Conservation (phyloP, 2,329 filamentous ascomycete species). For the Eutypa lata region DNA sequence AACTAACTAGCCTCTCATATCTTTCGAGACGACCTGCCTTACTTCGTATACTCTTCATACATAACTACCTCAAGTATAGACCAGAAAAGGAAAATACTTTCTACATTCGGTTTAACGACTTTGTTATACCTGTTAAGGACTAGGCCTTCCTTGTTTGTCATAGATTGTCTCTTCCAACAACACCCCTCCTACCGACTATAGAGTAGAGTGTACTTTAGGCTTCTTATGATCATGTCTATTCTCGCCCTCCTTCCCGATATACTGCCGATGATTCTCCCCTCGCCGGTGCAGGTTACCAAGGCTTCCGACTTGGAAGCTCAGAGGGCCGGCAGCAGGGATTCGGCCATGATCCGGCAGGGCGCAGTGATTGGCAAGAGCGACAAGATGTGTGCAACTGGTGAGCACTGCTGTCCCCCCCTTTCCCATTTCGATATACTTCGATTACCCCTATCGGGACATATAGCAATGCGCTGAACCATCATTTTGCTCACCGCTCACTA, state of each 20-base stretch:
- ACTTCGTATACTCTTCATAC: too few species aligned
- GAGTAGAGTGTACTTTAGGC: too few species aligned
- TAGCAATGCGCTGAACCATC: not conserved
- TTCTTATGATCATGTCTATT: slow-evolving; percentile 43
- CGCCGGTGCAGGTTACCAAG: slow-evolving; percentile 54
- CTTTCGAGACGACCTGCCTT: too few species aligned
- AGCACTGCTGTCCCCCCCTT: slow-evolving; percentile 27
- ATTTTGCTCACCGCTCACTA: not conserved
- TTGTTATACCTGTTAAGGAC: not conserved
- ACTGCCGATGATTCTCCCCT: slow-evolving; percentile 57
- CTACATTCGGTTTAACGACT: too few species aligned
- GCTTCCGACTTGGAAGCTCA: slow-evolving; percentile 41
- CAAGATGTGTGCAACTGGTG: slow-evolving; percentile 64
- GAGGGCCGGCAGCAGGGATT: slow-evolving; percentile 24
- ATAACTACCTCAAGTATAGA: too few species aligned
- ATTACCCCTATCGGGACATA: not conserved
- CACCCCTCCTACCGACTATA: not conserved
- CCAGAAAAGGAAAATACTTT: too few species aligned
- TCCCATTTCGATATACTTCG: not conserved
- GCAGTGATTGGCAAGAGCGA: slow-evolving; percentile 65
- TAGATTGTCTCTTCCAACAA: not conserved
- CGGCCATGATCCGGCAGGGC: slow-evolving; percentile 36
- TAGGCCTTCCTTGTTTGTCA: not conserved
- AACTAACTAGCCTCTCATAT: too few species aligned
- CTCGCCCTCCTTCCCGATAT: slow-evolving; percentile 56